Base-by-base conservation (phyloP, 2,329 filamentous ascomycete species). In the Verticillium dahliae region DNA sequence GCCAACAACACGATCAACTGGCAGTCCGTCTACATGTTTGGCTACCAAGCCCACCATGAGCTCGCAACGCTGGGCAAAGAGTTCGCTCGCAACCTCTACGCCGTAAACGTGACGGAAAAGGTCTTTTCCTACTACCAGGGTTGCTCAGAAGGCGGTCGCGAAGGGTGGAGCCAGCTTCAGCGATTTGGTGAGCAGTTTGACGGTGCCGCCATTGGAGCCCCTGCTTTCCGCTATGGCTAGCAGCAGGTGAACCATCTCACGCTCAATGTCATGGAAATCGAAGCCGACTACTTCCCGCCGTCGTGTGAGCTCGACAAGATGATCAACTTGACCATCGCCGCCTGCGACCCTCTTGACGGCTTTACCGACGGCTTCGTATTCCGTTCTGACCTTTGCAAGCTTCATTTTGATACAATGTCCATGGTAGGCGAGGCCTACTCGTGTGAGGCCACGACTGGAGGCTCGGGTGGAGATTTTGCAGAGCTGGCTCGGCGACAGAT, bases 321-420 rank as follows among this genome's bases (percentile, higher is more conserved):
- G 56, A 75, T 81, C 22, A 85, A 84, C 66, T 73, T 75, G 45
- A 85, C 83, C 5, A 84, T 86, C 56, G 72, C 73, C 1, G 78
- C 78, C 39, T 87, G 84, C 58, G 83, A 86, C 63, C 72, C 76
- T 7, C 73, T 86, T 6, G 84, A 86, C 61, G 83, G 84, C 6
- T 75, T 75, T 55, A 76, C 74, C 0, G 83, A 86, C 61, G 69
- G 69, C 31, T 65, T 70, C n/a, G 60, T 67, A 9, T 56, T 62
- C 22, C 69, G 73, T 5, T 69, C 73, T 0, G 73, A 76, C 35
- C 69, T 74, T n/a, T 75, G 72, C 67, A 69, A 69, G 63, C 67
- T 76, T 10, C 66, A 68, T 10, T 74, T 75, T 63, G 65, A 75
- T 60, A 66, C 75, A 22, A 67, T 67, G 31, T 67, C 64, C 33